Evolutionary conservation across 306 rosid species (phyloP), one percentile per base, ranked within the genome.

Genomic region (Malus sylvestris): DNA sequence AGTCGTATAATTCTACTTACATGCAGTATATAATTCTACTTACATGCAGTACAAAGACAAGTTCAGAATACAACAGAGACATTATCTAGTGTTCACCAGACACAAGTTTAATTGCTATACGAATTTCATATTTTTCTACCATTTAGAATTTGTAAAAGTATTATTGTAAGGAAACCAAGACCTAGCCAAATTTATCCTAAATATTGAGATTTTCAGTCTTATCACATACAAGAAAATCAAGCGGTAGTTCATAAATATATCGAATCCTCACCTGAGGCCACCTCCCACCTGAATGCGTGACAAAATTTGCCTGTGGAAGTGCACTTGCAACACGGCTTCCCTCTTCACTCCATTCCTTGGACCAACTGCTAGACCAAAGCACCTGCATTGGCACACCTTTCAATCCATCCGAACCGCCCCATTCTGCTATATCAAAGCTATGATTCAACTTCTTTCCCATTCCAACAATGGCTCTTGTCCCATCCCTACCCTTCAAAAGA

Each of bases 191-290:
- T 10, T 20, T 72, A 52, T 65, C 23, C 42, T 27, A 57, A 25
- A 53, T 33, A 52, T 15, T 55, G 73, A 52, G 40, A 35, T 38
- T 27, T 32, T n/a, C 64, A 10, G 19, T 32, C 51, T 9, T 29
- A 57, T 22, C 0, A 44, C 10, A 73, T 3, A 63, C 63, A 64
- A 9, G 9, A 44, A 75, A 79, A 35, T 44, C 40, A 60, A 80
- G 51, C 9, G 70, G 71, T 81, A 75, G 74, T 52, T 55, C 9
- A 46, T 60, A 29, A 23, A 46, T 20, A n/a, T 27, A 76, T 45
- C 57, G 73, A 77, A 66, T 68, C 67, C 84, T 87, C 75, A 93
- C 98, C 97, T 95, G 99, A 81, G 96, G 87, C 97, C 97, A 92
- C 38, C 96, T 86, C 35, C 97, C 92, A 15, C 97, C 96, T 22